phyloP scores from a whole-genome alignment of 345 rosid species.

The Salix arbutifolia region DNA sequence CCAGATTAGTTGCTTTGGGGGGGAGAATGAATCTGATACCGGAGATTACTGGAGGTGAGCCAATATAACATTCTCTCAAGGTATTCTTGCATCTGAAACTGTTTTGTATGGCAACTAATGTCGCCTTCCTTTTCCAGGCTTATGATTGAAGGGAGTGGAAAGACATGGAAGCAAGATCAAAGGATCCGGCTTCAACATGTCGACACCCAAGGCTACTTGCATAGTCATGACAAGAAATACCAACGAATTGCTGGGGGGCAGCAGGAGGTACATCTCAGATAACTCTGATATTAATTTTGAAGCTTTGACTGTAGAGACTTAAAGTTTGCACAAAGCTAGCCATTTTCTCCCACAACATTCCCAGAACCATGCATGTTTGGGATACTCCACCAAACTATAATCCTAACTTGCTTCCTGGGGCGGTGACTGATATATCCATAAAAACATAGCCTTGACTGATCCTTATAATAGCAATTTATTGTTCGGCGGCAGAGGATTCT shows the following conservation, averaged over 20 bases:
- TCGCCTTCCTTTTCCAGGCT: constrained; percentile 44
- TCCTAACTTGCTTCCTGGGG: background rate
- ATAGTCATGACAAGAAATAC: constrained; percentile 96
- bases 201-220: constrained; percentile 90
- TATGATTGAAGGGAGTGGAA: constrained; percentile 82
- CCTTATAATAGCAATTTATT: background rate
- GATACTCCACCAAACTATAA: background rate
- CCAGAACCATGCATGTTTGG: background rate
- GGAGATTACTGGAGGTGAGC: constrained; percentile 96
- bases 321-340: background rate
- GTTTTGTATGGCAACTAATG: constrained; percentile 10
- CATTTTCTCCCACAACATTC: background rate
- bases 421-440: background rate
- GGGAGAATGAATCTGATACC: constrained; percentile 83
- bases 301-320: background rate
- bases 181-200: constrained; percentile 86
- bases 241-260: constrained; percentile 99
- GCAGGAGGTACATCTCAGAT: constrained; percentile 60
- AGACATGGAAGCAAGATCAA: constrained; percentile 95
- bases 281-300: background rate
- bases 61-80: background rate
- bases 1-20: constrained; percentile 97
- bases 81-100: background rate
- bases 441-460: background rate
- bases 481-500: background rate